Conservation (phyloP, 2,329 filamentous ascomycete genomes). For the Lasiodiplodia sp. region DNA sequence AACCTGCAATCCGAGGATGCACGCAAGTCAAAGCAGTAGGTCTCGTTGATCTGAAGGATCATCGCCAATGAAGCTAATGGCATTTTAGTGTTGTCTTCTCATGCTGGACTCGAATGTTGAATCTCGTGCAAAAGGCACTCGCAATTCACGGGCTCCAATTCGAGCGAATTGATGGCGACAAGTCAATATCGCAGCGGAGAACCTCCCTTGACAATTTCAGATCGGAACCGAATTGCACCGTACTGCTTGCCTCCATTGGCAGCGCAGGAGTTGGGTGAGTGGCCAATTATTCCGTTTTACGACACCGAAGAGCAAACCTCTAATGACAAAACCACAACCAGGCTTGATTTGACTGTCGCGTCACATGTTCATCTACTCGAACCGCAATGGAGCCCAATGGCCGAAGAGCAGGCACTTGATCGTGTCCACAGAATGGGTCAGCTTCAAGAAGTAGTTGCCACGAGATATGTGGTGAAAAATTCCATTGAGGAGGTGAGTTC, state of each 20-base stretch:
- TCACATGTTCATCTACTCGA: constrained; percentile 43
- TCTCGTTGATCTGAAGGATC: too few species aligned
- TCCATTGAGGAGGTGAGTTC: constrained; percentile 39
- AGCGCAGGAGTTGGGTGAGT: constrained; percentile 43
- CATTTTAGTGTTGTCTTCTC: constrained; percentile 39
- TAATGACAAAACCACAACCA: neutral
- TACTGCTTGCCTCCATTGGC: constrained; percentile 45
- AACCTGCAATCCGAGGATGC: neutral
- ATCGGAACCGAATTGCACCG: constrained; percentile 31
- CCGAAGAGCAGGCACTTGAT: constrained; percentile 44
- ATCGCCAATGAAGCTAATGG: neutral
- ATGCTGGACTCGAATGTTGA: constrained; percentile 42
- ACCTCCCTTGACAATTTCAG: constrained; percentile 32
- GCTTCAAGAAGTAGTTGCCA: constrained; percentile 38
- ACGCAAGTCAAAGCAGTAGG: too few species aligned
- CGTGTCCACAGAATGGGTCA: constrained; percentile 45
- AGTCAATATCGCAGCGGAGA: constrained; percentile 27
- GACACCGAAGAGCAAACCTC: too few species aligned
- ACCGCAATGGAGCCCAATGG: constrained; percentile 48
- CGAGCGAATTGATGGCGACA: constrained; percentile 40
- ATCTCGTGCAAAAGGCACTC: constrained; percentile 37
- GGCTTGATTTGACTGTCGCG: constrained; percentile 41
- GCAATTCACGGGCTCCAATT: constrained; percentile 28
- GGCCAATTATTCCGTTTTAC: constrained; percentile 3
- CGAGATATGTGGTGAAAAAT: constrained; percentile 38